phyloP scores from a whole-genome alignment of 2,329 filamentous ascomycete genomes.

The Fusarium cyanostomum region DNA sequence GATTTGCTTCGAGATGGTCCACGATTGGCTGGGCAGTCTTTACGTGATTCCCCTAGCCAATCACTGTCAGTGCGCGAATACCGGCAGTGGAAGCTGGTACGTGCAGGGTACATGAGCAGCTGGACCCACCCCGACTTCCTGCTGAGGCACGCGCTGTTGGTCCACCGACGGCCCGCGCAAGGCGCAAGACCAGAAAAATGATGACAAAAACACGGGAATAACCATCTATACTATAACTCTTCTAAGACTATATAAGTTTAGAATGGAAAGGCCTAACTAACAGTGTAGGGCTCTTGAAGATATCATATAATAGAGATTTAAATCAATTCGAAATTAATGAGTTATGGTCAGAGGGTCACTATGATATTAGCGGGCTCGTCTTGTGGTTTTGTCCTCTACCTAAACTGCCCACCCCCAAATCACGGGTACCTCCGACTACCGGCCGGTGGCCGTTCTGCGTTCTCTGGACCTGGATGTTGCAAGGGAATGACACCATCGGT shows the following conservation, averaged over 20 bases:
- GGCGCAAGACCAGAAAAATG: constrained; percentile 15
- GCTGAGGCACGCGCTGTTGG: constrained; percentile 35
- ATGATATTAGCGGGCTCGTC: too few relatives aligned
- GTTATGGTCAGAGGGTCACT: not conserved
- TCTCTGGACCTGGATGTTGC: constrained; percentile 8
- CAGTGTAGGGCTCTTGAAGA: too few relatives aligned
- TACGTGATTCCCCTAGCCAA: constrained; percentile 20
- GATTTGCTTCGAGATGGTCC: constrained; percentile 36
- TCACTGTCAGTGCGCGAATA: constrained; percentile 22
- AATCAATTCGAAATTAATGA: too few relatives aligned
- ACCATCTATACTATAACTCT: too few relatives aligned
- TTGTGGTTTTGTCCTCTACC: too few relatives aligned
- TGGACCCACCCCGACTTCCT: constrained; percentile 45
- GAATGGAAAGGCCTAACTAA: too few relatives aligned
- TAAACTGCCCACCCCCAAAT: constrained; percentile 22
- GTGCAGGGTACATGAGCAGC: constrained; percentile 19
- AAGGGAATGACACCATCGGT: constrained; percentile 32
- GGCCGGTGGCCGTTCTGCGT: constrained; percentile 37
- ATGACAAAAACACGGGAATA: not conserved
- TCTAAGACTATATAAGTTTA: too few relatives aligned
- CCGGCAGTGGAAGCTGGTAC: constrained; percentile 28
- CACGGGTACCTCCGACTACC: constrained; percentile 41
- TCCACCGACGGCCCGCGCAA: constrained; percentile 44
- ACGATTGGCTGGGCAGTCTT: constrained; percentile 13
- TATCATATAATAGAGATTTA: too few relatives aligned